Percentiles rank a stretch among this genome's conserved stretches.
Conservation (phyloP, 1,284 basidiomycete species). For the Papiliotrema nemorosa region DNA sequence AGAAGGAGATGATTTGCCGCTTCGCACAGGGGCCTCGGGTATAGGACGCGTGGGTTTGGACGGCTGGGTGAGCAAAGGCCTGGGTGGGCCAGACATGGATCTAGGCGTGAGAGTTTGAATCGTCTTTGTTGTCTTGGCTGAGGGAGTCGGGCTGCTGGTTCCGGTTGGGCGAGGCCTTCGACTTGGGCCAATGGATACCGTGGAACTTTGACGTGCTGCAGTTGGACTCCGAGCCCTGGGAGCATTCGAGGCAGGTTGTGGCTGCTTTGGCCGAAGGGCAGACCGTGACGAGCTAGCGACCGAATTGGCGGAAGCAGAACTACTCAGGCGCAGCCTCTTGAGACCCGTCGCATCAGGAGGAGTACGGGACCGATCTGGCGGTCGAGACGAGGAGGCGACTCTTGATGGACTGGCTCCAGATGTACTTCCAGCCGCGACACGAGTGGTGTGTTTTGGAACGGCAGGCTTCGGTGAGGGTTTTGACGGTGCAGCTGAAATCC, state of each 20-base stretch:
- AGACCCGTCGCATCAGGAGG: conserved; percentile 27
- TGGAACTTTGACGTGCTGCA: conserved; percentile 21
- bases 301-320: conserved; percentile 28
- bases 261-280: neutral
- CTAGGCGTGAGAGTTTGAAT: conserved; percentile 3
- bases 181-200: conserved; percentile 20
- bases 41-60: neutral
- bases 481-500: neutral
- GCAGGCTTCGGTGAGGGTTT: neutral
- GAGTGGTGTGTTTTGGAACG: too few species aligned
- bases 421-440: neutral
- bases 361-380: conserved; percentile 6
- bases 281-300: conserved; percentile 10
- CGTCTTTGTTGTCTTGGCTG: conserved; percentile 7
- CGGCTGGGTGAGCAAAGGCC: neutral
- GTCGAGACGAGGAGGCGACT: neutral
- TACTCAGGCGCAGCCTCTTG: conserved; percentile 28
- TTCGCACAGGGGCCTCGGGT: neutral
- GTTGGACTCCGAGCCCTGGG: conserved; percentile 31
- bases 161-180: neutral
- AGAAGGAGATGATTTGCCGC: conserved; percentile 4
- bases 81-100: conserved; percentile 2
- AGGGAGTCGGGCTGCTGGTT: conserved; percentile 18
- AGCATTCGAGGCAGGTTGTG: neutral
- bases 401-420: neutral